These are phyloP conservation scores for Toxicodendron radicans DNA, from an alignment of 345 rosid species.

Conservation along the genomic window DNA sequence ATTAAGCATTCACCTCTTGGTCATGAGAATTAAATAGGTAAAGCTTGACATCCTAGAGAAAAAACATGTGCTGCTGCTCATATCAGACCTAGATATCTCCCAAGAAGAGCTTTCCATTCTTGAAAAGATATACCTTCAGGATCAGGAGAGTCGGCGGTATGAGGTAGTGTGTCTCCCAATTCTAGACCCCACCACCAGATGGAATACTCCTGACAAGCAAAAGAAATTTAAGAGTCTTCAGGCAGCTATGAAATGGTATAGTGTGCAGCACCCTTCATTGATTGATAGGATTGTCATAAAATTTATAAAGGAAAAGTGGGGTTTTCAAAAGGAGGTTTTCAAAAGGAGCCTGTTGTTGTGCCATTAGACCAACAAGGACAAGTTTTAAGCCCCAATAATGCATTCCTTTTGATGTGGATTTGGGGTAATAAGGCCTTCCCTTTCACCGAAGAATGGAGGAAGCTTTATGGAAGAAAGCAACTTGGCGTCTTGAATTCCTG, in stretches of 20 bases:
- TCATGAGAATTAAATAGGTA: slow-evolving; percentile 39
- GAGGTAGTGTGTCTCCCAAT: slow-evolving; percentile 85
- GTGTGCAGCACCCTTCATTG: slow-evolving; percentile 55
- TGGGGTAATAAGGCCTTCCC: slow-evolving; percentile 81
- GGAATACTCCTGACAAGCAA: slow-evolving; percentile 40
- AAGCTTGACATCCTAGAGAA: slow-evolving; percentile 63
- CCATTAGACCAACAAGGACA: slow-evolving; percentile 77
- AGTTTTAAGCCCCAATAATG: slow-evolving; percentile 56
- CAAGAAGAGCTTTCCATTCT: slow-evolving; percentile 53
- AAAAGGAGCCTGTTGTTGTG: slow-evolving; percentile 61
- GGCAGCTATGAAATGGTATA: slow-evolving; percentile 67
- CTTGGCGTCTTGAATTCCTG: slow-evolving; percentile 60
- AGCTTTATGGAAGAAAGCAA: slow-evolving; percentile 61
- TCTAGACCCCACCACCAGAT: slow-evolving; percentile 40
- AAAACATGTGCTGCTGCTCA: slow-evolving; percentile 65
- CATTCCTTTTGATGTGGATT: slow-evolving; percentile 83
- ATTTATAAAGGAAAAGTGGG: slow-evolving; percentile 68
- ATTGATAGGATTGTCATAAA: slow-evolving; percentile 47
- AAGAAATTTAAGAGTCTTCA: slow-evolving; percentile 50
- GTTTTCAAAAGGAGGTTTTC: slow-evolving; percentile 53
- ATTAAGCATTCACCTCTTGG: not conserved
- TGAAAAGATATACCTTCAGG: slow-evolving; percentile 52
- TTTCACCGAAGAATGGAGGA: slow-evolving; percentile 62
- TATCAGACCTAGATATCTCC: slow-evolving; percentile 67
- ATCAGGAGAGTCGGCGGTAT: slow-evolving; percentile 35